phyloP scores from a whole-genome alignment of 768 basidiomycete genomes.

The Russula brevipes region DNA sequence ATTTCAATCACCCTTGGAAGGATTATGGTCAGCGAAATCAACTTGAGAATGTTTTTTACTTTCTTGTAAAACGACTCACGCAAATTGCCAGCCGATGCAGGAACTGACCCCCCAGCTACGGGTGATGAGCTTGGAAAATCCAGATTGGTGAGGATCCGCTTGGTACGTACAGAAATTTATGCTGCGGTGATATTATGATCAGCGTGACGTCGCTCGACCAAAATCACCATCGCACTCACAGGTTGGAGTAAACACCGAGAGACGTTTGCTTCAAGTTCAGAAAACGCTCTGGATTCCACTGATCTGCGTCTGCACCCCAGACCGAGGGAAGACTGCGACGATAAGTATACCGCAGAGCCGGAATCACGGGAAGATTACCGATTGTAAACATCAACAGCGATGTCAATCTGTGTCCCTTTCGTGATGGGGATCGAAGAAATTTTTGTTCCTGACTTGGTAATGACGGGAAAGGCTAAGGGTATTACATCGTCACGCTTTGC shows the following conservation, averaged over 20 bases:
- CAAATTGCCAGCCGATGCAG: slow-evolving; percentile 8
- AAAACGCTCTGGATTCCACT: slow-evolving; percentile 7
- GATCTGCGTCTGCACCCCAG: slow-evolving; percentile 5
- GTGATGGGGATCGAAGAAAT: slow-evolving; percentile 1
- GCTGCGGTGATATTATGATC: background rate
- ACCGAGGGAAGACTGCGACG: slow-evolving; percentile 1
- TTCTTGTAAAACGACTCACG: background rate
- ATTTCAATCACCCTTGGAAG: background rate
- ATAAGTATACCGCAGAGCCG: background rate
- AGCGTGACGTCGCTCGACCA: background rate
- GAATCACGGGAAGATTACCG: background rate
- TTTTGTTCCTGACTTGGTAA: background rate
- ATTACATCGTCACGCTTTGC: slow-evolving; percentile 24
- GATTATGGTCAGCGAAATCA: background rate
- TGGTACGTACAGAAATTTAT: slow-evolving; percentile 3
- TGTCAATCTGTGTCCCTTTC: slow-evolving; percentile 3
- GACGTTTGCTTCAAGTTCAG: background rate
- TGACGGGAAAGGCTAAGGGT: slow-evolving; percentile 19
- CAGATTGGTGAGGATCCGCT: background rate
- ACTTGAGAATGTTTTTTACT: background rate
- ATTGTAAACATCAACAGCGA: background rate
- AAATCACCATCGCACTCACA: background rate
- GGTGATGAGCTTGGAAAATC: no score
- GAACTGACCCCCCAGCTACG: background rate
- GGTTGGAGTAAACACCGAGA: background rate